phyloP scores from a whole-genome alignment of 345 rosid species.

The Brassica juncea region DNA sequence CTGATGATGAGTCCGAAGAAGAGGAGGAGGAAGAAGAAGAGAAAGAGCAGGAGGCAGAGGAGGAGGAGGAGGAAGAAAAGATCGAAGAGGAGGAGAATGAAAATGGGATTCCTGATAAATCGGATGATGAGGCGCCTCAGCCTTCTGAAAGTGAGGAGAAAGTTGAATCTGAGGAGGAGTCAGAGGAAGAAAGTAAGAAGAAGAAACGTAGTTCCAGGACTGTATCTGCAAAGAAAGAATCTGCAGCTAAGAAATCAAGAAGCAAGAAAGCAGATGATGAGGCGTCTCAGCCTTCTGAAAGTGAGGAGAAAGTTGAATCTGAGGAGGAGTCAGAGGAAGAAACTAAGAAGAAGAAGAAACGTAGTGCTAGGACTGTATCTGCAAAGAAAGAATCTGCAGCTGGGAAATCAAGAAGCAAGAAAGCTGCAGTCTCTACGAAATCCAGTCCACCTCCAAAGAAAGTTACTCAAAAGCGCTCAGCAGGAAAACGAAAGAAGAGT shows the following conservation, averaged over 20 bases:
- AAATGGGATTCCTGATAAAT: conserved; percentile 52
- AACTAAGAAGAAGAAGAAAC: conserved; percentile 57
- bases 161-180: conserved; percentile 53
- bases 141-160: conserved; percentile 79
- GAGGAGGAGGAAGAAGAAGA: conserved; percentile 40
- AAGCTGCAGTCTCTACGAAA: conserved; percentile 40
- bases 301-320: conserved; percentile 57
- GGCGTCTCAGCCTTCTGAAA: conserved; percentile 63
- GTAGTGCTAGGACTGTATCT: conserved; percentile 43
- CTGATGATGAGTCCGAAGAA: conserved; percentile 57
- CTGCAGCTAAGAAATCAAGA: conserved; percentile 55
- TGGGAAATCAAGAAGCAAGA: conserved; percentile 59
- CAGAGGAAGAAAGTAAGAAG: conserved; percentile 65
- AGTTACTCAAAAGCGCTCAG: conserved; percentile 49
- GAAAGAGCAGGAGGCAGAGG: conserved; percentile 51
- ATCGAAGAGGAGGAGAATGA: conserved; percentile 48
- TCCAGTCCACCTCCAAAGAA: conserved; percentile 53
- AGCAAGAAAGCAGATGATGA: conserved; percentile 48
- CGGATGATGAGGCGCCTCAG: conserved; percentile 46
- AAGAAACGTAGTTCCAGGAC: conserved; percentile 52
- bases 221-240: conserved; percentile 50
- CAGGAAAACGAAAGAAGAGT: conserved; percentile 49
- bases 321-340: conserved; percentile 79
- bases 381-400: conserved; percentile 48
- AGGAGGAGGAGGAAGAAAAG: conserved; percentile 40